Evolutionary conservation across 495 filamentous ascomycete species (phyloP).

Genomic region (Neurospora tetrasperma): DNA sequence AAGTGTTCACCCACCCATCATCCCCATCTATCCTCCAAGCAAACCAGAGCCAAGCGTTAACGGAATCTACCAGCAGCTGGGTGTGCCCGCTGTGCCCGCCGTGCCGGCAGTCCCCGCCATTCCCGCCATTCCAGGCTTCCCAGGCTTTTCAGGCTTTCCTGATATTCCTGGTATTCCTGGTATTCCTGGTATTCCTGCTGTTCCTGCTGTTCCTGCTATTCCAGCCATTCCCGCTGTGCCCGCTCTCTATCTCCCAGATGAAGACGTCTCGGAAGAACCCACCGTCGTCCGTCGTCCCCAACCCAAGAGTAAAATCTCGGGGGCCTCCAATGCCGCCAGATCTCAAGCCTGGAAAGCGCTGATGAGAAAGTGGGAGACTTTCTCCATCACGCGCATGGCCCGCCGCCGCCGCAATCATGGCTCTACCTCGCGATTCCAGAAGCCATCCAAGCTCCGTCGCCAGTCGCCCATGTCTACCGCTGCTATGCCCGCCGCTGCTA

Average conservation of each 20-base stretch:
- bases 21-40: neutral
- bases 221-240: neutral
- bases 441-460: neutral
- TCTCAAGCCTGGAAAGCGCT: neutral
- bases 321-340: neutral
- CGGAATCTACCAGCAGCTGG: neutral
- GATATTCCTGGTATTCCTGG: no score
- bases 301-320: neutral
- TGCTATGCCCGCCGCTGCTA: no score
- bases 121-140: neutral
- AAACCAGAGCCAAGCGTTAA: neutral
- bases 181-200: no score
- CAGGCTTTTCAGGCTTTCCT: no score
- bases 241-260: neutral
- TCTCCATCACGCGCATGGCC: neutral
- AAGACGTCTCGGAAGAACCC: neutral
- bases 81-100: neutral
- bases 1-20: no score
- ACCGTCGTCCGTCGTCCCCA: neutral
- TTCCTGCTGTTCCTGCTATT: no score
- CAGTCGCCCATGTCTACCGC: neutral
- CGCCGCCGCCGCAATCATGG: neutral
- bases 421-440: neutral
- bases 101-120: neutral
- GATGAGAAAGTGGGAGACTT: neutral